phyloP scores from a whole-genome alignment of 164 flowering plant species.

The Vitis rotundifolia region DNA sequence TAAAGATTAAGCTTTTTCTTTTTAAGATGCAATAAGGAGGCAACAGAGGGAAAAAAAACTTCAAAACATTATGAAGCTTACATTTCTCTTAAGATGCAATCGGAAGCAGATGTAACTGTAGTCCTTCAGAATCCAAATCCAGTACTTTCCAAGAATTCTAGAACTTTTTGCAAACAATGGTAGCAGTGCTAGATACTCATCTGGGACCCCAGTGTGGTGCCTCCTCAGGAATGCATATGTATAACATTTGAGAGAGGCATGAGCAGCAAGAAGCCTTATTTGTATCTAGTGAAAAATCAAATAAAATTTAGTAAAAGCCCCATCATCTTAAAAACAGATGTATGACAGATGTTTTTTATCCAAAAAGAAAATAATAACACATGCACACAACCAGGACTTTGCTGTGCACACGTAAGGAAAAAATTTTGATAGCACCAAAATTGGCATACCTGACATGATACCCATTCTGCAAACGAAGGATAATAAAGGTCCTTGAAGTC shows the following conservation, averaged over 20 bases:
- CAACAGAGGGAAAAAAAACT: not conserved
- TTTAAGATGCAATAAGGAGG: not conserved
- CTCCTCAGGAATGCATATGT: slow-evolving; percentile 68
- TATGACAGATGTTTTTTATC: not conserved
- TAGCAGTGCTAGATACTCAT: slow-evolving; percentile 65
- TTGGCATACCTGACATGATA: slow-evolving; percentile 78
- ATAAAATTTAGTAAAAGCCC: slow-evolving; percentile 1
- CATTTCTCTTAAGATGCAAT: slow-evolving; percentile 50
- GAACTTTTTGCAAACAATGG: slow-evolving; percentile 84
- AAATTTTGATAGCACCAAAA: not conserved
- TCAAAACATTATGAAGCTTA: slow-evolving; percentile 34
- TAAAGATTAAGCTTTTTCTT: not conserved
- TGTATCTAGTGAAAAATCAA: slow-evolving; percentile 54
- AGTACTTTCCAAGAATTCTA: slow-evolving; percentile 66
- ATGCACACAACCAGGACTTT: not conserved
- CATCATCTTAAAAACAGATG: not conserved
- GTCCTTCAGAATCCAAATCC: slow-evolving; percentile 76
- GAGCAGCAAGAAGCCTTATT: slow-evolving; percentile 88
- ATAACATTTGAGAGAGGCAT: slow-evolving; percentile 95
- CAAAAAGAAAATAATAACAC: not conserved
- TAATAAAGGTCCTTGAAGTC: slow-evolving; percentile 84
- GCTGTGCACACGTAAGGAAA: not conserved
- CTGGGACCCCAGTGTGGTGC: slow-evolving; percentile 45
- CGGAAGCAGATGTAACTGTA: slow-evolving; percentile 59
- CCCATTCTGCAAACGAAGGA: slow-evolving; percentile 99